Percentiles rank a stretch among this genome's conserved stretches.
Conservation (phyloP, 2,329 filamentous ascomycete species). For the Bipolaris zeicola region DNA sequence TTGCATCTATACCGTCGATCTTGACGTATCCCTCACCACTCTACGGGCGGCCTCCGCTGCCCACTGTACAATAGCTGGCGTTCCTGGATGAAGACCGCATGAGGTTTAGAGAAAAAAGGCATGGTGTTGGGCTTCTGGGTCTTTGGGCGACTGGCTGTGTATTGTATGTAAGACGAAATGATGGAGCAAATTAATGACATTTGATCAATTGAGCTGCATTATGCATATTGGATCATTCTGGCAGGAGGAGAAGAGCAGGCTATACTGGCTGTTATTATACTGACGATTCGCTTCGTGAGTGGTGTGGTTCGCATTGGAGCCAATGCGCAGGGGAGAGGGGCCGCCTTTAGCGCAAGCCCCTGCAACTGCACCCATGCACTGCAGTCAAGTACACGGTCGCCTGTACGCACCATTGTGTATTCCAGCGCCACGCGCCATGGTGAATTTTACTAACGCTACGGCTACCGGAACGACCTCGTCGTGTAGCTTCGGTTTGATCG, state of each 20-base stretch:
- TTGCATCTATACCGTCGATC: constrained; percentile 19
- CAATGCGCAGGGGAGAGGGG: constrained; percentile 7
- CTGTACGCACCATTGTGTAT: constrained; percentile 11
- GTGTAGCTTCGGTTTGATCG: constrained; percentile 14
- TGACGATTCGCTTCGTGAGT: background rate
- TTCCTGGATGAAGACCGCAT: constrained; percentile 10
- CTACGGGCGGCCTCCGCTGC: constrained; percentile 14
- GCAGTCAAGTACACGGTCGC: constrained; percentile 13
- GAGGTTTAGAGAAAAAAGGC: constrained; percentile 10
- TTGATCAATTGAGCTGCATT: background rate
- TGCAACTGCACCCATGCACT: constrained; percentile 1
- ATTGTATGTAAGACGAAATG: constrained; percentile 14
- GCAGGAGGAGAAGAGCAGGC: background rate
- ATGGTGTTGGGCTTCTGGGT: constrained; percentile 10
- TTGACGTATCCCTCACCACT: constrained; percentile 25
- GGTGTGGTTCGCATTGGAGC: background rate
- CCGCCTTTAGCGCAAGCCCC: constrained; percentile 12
- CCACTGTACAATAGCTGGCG: constrained; percentile 29
- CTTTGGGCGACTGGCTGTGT: constrained; percentile 8
- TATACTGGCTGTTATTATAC: background rate
- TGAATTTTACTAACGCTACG: constrained; percentile 2
- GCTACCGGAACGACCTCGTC: constrained; percentile 4
- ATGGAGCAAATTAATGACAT: constrained; percentile 14
- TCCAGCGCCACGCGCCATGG: constrained; percentile 5
- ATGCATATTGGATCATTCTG: background rate